Percentiles rank a stretch among this genome's conserved stretches.
Evolutionary conservation across 2,329 filamentous ascomycete species (phyloP).

Genomic region (Microdochium bolleyi): DNA sequence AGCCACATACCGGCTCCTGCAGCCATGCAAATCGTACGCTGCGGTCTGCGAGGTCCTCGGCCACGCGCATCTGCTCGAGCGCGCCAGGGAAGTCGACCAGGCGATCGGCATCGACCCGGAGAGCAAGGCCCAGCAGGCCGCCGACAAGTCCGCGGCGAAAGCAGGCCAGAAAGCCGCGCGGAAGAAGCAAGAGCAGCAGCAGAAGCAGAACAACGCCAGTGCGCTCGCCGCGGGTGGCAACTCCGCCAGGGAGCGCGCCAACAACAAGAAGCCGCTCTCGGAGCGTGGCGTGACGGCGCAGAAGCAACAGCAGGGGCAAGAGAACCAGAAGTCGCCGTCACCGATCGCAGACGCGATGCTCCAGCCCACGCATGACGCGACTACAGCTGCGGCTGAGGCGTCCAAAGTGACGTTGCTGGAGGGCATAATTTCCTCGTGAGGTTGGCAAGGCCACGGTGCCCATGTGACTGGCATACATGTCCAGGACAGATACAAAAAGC

Average conservation of each 20-base stretch:
- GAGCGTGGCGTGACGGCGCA: constrained; percentile 17
- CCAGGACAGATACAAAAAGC: no score
- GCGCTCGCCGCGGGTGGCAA: constrained; percentile 41
- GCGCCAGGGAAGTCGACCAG: constrained; percentile 59
- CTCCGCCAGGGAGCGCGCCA: constrained; percentile 22
- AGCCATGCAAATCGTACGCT: constrained; percentile 60
- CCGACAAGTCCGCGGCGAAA: constrained; percentile 10
- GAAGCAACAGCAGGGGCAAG: background rate
- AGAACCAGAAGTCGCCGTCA: background rate
- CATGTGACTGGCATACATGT: no score
- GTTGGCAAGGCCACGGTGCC: no score
- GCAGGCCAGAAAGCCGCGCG: constrained; percentile 25
- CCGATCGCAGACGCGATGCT: no score
- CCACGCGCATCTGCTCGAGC: constrained; percentile 53
- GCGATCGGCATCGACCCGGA: constrained; percentile 51
- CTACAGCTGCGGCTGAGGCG: no score
- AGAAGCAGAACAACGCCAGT: constrained; percentile 22
- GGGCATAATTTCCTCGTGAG: no score
- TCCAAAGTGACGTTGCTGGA: no score
- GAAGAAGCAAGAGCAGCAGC: constrained; percentile 23
- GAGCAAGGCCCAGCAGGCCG: background rate
- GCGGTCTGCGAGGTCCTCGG: constrained; percentile 60
- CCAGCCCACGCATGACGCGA: no score
- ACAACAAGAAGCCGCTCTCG: constrained; percentile 19
- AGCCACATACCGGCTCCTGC: constrained; percentile 52